phyloP scores from a whole-genome alignment of 1,139 yeast species.

The Kazachstania sp. region DNA sequence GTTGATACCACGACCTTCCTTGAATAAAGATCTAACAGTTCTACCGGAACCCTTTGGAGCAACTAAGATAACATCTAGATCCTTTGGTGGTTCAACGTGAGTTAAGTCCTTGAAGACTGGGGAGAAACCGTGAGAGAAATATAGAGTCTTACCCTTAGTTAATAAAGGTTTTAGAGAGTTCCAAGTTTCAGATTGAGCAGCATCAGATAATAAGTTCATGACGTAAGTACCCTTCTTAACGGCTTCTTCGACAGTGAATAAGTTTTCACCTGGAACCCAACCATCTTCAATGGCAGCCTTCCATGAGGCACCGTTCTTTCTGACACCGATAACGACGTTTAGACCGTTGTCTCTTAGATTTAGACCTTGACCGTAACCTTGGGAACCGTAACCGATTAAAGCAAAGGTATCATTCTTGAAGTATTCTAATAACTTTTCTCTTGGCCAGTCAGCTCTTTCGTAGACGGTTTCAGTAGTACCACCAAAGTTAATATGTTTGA shows the following conservation, averaged over 20 bases:
- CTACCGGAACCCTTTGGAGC: slow-evolving; percentile 99
- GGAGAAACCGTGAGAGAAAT: slow-evolving; percentile 99
- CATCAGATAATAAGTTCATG: slow-evolving; percentile 97
- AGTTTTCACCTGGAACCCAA: slow-evolving; percentile 99
- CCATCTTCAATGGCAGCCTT: slow-evolving; percentile 99
- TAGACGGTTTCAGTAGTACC: slow-evolving; percentile 92
- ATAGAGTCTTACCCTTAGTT: slow-evolving; percentile 94
- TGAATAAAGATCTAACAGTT: slow-evolving; percentile 97
- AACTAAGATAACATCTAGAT: slow-evolving; percentile 93
- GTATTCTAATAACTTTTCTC: slow-evolving; percentile 89
- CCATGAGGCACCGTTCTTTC: slow-evolving; percentile 99
- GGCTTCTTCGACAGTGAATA: slow-evolving; percentile 92
- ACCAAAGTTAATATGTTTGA: slow-evolving; percentile 94
- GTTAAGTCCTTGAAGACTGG: slow-evolving; percentile 98
- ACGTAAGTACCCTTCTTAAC: slow-evolving; percentile 82
- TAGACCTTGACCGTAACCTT: slow-evolving; percentile 99
- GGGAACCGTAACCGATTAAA: slow-evolving; percentile 98
- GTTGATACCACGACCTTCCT: slow-evolving; percentile 99
- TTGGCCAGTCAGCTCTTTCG: slow-evolving; percentile 99
- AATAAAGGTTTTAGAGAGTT: slow-evolving; percentile 72
- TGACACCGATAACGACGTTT: slow-evolving; percentile 95
- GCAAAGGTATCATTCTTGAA: slow-evolving; percentile 98
- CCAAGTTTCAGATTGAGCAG: slow-evolving; percentile 99
- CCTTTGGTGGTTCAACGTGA: slow-evolving; percentile 88
- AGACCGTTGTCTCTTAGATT: slow-evolving; percentile 98